Conservation (phyloP, 1,284 basidiomycete species). For the Melampsora americana region DNA sequence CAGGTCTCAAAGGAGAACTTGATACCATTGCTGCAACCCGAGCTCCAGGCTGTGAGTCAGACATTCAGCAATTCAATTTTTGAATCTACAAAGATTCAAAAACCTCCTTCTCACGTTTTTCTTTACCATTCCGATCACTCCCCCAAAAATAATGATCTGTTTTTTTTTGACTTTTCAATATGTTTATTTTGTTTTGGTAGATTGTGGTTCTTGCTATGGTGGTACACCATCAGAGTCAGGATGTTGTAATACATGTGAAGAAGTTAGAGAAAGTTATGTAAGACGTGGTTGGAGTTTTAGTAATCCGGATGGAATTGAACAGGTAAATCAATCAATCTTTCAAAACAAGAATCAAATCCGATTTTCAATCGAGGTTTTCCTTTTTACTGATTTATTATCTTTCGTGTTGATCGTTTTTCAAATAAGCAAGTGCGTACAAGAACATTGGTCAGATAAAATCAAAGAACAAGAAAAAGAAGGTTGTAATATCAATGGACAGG, state of each 20-base stretch:
- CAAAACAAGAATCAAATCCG: neutral
- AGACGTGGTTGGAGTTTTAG: slow-evolving; percentile 91
- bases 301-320: slow-evolving; percentile 86
- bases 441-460: slow-evolving; percentile 92
- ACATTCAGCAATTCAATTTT: slow-evolving; percentile 57
- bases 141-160: slow-evolving; percentile 9
- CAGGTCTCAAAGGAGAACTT: slow-evolving; percentile 41
- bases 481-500: slow-evolving; percentile 83
- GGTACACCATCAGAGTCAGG: slow-evolving; percentile 70
- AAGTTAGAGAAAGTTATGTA: slow-evolving; percentile 85
- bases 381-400: no score
- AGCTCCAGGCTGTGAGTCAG: slow-evolving; percentile 50
- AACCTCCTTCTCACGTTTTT: slow-evolving; percentile 63
- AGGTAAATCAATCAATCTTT: slow-evolving; percentile 60
- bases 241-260: slow-evolving; percentile 96
- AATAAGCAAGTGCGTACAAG: slow-evolving; percentile 71
- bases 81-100: slow-evolving; percentile 53
- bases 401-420: neutral
- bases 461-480: slow-evolving; percentile 88
- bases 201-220: slow-evolving; percentile 94
- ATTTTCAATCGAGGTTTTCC: neutral
- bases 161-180: slow-evolving; percentile 68
- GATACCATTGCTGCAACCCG: slow-evolving; percentile 24
- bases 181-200: slow-evolving; percentile 60
- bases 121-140: neutral